Evolutionary conservation across 2,329 filamentous ascomycete genomes (phyloP).

Genomic region (Colletotrichum viniferum): DNA sequence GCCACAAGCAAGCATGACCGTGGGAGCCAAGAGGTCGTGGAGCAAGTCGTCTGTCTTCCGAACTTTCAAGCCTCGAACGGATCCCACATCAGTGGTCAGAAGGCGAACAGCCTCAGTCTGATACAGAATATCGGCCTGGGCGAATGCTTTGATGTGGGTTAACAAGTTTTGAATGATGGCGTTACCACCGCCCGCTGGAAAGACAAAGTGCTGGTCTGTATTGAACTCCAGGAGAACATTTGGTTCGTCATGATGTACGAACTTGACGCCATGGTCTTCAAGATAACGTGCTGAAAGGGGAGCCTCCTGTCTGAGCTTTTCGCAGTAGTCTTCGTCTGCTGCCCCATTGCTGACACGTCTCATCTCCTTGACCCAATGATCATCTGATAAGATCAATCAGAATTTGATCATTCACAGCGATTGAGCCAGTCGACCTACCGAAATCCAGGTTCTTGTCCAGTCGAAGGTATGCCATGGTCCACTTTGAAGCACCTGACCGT

Average conservation of each 20-base stretch:
- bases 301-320: background rate
- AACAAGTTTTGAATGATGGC: background rate
- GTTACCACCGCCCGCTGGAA: background rate
- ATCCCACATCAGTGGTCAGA: background rate
- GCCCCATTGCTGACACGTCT: background rate
- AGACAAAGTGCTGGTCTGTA: background rate
- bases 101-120: background rate
- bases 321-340: background rate
- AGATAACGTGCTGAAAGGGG: background rate
- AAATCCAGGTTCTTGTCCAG: background rate
- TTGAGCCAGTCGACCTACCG: background rate
- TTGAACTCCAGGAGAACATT: background rate
- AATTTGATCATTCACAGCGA: fast-evolving
- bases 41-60: background rate
- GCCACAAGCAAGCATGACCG: background rate
- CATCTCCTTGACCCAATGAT: background rate
- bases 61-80: background rate
- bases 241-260: background rate
- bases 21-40: background rate
- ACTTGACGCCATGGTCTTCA: background rate
- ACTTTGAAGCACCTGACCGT: background rate
- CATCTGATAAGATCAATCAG: background rate
- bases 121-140: background rate
- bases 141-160: background rate
- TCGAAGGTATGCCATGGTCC: background rate